Evolutionary conservation across 148 eudicot species (phyloP).

Genomic region (Persicaria maculosa): DNA sequence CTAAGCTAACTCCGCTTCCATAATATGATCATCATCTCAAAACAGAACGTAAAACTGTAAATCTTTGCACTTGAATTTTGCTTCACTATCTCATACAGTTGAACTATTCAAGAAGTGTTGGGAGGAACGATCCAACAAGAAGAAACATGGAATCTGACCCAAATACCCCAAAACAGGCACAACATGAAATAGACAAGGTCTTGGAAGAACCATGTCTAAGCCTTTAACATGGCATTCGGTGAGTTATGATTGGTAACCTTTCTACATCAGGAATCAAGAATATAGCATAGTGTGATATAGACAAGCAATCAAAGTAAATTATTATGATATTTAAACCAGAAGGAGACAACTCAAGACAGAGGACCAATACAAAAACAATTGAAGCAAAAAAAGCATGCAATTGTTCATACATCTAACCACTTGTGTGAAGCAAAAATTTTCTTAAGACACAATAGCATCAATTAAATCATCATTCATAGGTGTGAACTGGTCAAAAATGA

Average conservation of each 20-base stretch:
- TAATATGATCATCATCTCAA: slow-evolving; percentile 1
- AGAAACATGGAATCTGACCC: background rate
- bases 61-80: background rate
- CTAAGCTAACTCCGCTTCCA: background rate
- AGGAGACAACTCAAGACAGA: background rate
- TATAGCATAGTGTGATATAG: background rate
- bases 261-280: slow-evolving; percentile 4
- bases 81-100: background rate
- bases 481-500: no score
- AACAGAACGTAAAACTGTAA: background rate
- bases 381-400: no score
- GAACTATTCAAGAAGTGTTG: background rate
- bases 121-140: background rate
- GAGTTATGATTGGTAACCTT: background rate
- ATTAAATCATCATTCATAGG: no score
- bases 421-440: no score
- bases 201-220: background rate
- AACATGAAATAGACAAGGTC: background rate
- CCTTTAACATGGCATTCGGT: background rate
- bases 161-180: slow-evolving; percentile 1
- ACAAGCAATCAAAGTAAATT: slow-evolving; percentile 1
- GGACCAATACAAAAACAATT: background rate
- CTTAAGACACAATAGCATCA: no score
- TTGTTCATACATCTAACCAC: no score
- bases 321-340: slow-evolving; percentile 4